Conservation (phyloP, 345 rosid species). For the Streptanthus diversifolius region DNA sequence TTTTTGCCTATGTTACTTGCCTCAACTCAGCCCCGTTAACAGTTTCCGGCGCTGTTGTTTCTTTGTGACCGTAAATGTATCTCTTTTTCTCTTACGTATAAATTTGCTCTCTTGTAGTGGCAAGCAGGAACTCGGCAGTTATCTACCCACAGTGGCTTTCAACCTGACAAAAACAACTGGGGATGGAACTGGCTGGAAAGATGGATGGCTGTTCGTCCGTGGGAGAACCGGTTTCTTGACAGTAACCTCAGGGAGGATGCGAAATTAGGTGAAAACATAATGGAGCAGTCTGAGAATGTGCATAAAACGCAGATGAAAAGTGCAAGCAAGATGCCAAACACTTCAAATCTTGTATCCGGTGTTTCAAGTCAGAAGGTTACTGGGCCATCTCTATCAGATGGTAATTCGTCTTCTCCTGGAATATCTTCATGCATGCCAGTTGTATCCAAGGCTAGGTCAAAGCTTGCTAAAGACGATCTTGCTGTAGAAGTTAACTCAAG, state of each 20-base stretch:
- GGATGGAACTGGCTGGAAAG: conserved; percentile 99
- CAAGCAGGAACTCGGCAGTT: conserved; percentile 86
- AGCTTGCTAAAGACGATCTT: conserved; percentile 44
- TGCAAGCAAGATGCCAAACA: conserved; percentile 46
- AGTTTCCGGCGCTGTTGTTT: not conserved
- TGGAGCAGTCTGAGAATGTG: conserved; percentile 45
- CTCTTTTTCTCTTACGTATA: conserved; percentile 3
- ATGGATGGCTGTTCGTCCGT: conserved; percentile 99
- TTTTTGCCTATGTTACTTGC: not conserved
- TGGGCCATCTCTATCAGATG: conserved; percentile 68
- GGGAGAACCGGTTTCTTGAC: conserved; percentile 98
- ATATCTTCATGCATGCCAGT: conserved; percentile 50
- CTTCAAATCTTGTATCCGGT: conserved; percentile 42
- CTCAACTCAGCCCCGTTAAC: not conserved
- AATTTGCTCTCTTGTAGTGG: conserved; percentile 57
- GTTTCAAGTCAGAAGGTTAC: conserved; percentile 51
- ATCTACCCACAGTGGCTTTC: conserved; percentile 58
- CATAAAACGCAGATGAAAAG: conserved; percentile 50
- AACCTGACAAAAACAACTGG: conserved; percentile 97
- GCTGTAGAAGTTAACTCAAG: conserved; percentile 52
- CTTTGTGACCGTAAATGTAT: not conserved
- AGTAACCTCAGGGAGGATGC: conserved; percentile 77
- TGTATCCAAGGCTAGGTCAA: conserved; percentile 50
- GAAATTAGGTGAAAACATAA: conserved; percentile 49
- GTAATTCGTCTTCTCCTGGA: conserved; percentile 59